These are phyloP conservation scores for Gyromitra esculenta DNA, from an alignment of 2,329 filamentous ascomycete species.

Conservation along the genomic window DNA sequence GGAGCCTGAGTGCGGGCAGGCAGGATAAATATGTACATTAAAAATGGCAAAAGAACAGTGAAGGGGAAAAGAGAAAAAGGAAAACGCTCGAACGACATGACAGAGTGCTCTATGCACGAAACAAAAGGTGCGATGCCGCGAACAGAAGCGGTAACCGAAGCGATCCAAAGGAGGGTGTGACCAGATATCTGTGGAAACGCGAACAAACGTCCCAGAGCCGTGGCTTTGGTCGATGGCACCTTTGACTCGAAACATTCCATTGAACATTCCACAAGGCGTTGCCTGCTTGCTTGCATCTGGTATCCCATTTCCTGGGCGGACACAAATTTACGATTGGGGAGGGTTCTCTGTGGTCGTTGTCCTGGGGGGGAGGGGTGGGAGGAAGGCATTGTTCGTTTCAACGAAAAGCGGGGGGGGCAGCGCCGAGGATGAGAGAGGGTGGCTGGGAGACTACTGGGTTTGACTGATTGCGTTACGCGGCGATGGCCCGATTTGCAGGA, in stretches of 20 bases:
- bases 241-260: conserved; percentile 52
- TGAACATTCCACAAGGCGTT: conserved; percentile 53
- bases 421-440: conserved; percentile 3
- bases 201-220: conserved; percentile 52
- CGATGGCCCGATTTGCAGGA: conserved; percentile 51
- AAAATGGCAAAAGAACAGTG: conserved; percentile 28
- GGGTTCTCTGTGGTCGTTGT: conserved; percentile 33
- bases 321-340: conserved; percentile 44
- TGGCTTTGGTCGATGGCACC: conserved; percentile 49
- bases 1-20: conserved; percentile 8
- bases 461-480: conserved; percentile 53
- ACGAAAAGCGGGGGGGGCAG: conserved; percentile 40
- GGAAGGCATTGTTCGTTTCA: conserved; percentile 50
- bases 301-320: conserved; percentile 50
- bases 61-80: conserved; percentile 24
- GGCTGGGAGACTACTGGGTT: conserved; percentile 44
- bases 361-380: conserved; percentile 28
- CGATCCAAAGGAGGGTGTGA: conserved; percentile 44
- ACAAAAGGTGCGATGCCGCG: conserved; percentile 34
- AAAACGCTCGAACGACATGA: conserved; percentile 34
- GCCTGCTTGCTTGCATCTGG: conserved; percentile 48
- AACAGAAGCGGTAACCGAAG: conserved; percentile 46
- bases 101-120: conserved; percentile 45
- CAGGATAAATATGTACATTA: conserved; percentile 32
- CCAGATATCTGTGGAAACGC: conserved; percentile 38